phyloP scores from a whole-genome alignment of 257 asterid genomes.

The Gentiana dahurica region DNA sequence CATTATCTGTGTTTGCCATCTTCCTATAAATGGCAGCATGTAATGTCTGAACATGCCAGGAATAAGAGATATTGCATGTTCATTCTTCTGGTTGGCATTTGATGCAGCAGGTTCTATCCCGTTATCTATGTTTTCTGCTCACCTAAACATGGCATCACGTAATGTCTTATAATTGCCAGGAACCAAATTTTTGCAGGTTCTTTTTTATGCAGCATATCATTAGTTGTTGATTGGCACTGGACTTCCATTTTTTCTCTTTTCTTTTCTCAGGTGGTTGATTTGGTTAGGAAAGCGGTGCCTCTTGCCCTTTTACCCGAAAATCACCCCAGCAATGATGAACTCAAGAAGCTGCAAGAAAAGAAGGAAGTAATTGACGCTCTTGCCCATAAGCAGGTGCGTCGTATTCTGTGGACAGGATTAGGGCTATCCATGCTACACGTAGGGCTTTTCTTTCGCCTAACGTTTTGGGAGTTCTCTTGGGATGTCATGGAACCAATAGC shows the following conservation, averaged over 20 bases:
- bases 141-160: no score
- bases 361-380: conserved; percentile 54
- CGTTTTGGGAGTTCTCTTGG: conserved; percentile 98
- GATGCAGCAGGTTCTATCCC: no score
- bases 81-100: no score
- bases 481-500: conserved; percentile 95
- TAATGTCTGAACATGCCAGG: no score
- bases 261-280: conserved; percentile 57
- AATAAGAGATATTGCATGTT: no score
- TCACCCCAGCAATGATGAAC: conserved; percentile 53
- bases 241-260: background rate
- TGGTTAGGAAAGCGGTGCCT: conserved; percentile 77
- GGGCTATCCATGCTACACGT: conserved; percentile 52
- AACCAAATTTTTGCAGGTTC: no score
- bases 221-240: no score
- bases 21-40: no score
- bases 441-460: conserved; percentile 83
- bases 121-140: no score
- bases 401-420: conserved; percentile 70
- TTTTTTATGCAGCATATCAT: no score
- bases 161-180: no score
- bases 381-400: conserved; percentile 83
- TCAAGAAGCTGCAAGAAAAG: conserved; percentile 44
- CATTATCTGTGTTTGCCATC: no score
- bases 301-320: conserved; percentile 58